Evolutionary conservation across 129 eudicot genomes (phyloP).

Genomic region (Sambucus nigra): DNA sequence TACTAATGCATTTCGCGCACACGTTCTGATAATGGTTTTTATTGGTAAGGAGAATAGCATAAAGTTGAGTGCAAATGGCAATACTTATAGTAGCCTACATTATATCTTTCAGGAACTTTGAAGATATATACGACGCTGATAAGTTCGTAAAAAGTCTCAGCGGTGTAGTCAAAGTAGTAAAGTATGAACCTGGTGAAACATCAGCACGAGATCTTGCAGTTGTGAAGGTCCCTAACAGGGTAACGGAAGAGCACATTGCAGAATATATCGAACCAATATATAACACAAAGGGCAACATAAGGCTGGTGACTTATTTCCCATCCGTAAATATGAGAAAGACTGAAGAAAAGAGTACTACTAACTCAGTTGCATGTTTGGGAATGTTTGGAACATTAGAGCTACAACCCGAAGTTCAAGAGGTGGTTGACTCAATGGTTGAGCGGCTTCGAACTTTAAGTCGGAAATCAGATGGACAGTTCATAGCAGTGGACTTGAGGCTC

Average conservation of each 20-base stretch:
- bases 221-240: constrained; percentile 78
- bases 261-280: constrained; percentile 56
- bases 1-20: too few species aligned
- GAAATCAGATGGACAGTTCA: constrained; percentile 74
- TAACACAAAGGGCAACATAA: constrained; percentile 63
- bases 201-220: constrained; percentile 65
- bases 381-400: constrained; percentile 85
- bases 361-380: constrained; percentile 70
- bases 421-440: constrained; percentile 80
- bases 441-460: constrained; percentile 72
- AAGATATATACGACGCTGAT: constrained; percentile 74
- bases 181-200: constrained; percentile 41
- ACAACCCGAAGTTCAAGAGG: constrained; percentile 72
- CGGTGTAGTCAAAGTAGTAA: constrained; percentile 77
- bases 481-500: constrained; percentile 81
- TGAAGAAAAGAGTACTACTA: constrained; percentile 29
- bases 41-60: too few species aligned
- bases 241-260: constrained; percentile 51
- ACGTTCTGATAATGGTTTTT: too few species aligned
- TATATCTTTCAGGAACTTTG: constrained; percentile 61
- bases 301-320: constrained; percentile 95
- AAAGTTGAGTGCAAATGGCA: too few species aligned
- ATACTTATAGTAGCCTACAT: neutral
- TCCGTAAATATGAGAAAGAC: constrained; percentile 79
- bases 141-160: constrained; percentile 66